A percentile compares a stretch with the other conserved stretches of the same genome.
phyloP scores from a whole-genome alignment of 768 basidiomycete genomes.

The Naematelia encephala region DNA sequence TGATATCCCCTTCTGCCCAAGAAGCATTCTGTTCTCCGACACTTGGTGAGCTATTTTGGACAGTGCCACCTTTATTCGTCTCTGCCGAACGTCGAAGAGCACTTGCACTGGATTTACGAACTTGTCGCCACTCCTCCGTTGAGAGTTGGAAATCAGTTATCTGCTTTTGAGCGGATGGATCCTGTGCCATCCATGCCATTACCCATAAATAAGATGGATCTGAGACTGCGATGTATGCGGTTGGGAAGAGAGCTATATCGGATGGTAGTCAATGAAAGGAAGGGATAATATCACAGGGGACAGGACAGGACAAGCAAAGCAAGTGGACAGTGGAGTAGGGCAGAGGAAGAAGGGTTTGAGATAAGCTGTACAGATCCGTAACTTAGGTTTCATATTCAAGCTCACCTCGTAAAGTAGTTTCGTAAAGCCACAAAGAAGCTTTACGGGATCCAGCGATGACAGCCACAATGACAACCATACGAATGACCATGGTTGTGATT shows the following conservation, averaged over 20 bases:
- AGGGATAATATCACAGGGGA: neutral
- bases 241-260: constrained; percentile 25
- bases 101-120: constrained; percentile 12
- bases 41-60: no score
- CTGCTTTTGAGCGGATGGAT: constrained; percentile 24
- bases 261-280: neutral
- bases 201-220: constrained; percentile 35
- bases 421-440: neutral
- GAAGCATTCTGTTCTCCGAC: constrained; percentile 20
- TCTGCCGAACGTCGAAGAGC: no score
- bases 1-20: constrained; percentile 23
- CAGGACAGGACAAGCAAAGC: neutral
- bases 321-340: neutral
- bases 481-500: neutral
- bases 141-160: constrained; percentile 29
- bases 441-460: neutral
- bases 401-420: neutral
- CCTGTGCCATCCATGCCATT: constrained; percentile 33
- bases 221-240: constrained; percentile 22
- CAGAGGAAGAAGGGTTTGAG: neutral
- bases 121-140: constrained; percentile 16
- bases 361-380: neutral
- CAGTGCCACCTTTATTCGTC: neutral
- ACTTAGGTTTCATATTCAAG: neutral
- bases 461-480: neutral